A percentile compares a stretch with the other conserved stretches of the same genome.
Evolutionary conservation across 495 filamentous ascomycete species (phyloP).

Genomic region (Penicillium daleae): DNA sequence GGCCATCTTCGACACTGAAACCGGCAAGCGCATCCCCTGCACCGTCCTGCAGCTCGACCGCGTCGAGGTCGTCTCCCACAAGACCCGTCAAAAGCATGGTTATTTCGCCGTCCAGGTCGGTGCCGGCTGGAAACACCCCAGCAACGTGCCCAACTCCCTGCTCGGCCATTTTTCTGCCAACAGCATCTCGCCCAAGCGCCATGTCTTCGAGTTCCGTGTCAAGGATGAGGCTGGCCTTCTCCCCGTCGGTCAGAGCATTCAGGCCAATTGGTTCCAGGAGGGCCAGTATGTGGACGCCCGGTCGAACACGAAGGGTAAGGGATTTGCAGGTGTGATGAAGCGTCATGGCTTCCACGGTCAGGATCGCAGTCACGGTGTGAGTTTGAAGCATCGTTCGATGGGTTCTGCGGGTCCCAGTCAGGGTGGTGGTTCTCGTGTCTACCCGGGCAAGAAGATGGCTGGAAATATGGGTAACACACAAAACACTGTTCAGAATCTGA

Average conservation of each 20-base stretch:
- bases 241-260: constrained; percentile 70
- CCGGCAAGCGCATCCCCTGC: constrained; percentile 78
- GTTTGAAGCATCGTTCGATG: constrained; percentile 85
- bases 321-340: constrained; percentile 98
- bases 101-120: constrained; percentile 95
- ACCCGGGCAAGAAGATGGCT: constrained; percentile 96
- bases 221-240: constrained; percentile 71
- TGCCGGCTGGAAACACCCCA: constrained; percentile 71
- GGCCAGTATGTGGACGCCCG: constrained; percentile 90
- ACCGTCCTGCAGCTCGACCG: constrained; percentile 94
- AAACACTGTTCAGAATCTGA: constrained; percentile 87
- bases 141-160: constrained; percentile 76
- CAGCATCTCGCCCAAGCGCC: constrained; percentile 77
- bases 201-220: constrained; percentile 84
- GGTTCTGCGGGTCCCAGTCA: constrained; percentile 86
- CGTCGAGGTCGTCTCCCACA: constrained; percentile 83
- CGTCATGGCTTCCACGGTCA: constrained; percentile 85
- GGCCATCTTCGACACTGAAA: constrained; percentile 75
- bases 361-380: constrained; percentile 91
- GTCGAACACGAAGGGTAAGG: constrained; percentile 78
- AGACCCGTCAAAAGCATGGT: constrained; percentile 78
- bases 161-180: constrained; percentile 83
- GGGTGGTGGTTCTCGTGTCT: constrained; percentile 87
- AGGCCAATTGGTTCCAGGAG: constrained; percentile 83
- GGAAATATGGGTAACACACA: constrained; percentile 89